A percentile compares a stretch with the other conserved stretches of the same genome.
phyloP scores from a whole-genome alignment of 805 yeast genomes.

The Grigorovia yakushimaensis region DNA sequence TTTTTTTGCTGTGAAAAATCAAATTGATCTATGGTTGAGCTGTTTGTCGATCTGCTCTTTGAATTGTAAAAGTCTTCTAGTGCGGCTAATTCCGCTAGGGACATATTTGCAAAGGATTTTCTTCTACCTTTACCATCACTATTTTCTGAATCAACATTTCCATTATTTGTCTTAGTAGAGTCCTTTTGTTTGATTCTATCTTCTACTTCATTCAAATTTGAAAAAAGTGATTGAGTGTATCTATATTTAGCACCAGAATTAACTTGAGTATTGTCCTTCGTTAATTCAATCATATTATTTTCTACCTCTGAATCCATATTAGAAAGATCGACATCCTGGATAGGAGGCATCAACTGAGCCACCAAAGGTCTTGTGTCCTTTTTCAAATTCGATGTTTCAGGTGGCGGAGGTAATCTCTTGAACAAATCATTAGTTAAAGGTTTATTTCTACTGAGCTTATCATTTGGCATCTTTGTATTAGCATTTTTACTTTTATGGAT shows the following conservation, averaged over 20 bases:
- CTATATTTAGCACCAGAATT: slow-evolving; percentile 26
- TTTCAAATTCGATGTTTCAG: slow-evolving; percentile 13
- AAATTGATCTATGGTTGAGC: slow-evolving; percentile 18
- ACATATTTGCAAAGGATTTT: slow-evolving; percentile 28
- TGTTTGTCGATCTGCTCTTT: slow-evolving; percentile 17
- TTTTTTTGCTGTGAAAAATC: slow-evolving; percentile 25
- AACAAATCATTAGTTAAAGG: neutral
- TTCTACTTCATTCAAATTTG: slow-evolving; percentile 28
- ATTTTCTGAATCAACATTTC: neutral
- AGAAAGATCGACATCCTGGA: slow-evolving; percentile 18
- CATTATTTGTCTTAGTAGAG: neutral
- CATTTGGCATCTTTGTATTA: neutral
- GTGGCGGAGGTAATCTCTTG: slow-evolving; percentile 21
- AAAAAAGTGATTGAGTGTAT: slow-evolving; percentile 25
- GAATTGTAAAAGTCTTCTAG: slow-evolving; percentile 22
- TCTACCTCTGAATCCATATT: slow-evolving; percentile 14
- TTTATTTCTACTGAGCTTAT: neutral
- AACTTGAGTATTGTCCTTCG: slow-evolving; percentile 22
- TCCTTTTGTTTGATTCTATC: slow-evolving; percentile 16
- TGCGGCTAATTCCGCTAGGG: slow-evolving; percentile 22
- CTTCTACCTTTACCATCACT: slow-evolving; percentile 6
- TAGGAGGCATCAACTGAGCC: slow-evolving; percentile 8
- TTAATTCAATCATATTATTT: slow-evolving; percentile 12
- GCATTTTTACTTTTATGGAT: neutral
- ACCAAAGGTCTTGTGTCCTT: slow-evolving; percentile 7